Conservation (phyloP, 106 monocot species). For the Ottelia alismoides region DNA sequence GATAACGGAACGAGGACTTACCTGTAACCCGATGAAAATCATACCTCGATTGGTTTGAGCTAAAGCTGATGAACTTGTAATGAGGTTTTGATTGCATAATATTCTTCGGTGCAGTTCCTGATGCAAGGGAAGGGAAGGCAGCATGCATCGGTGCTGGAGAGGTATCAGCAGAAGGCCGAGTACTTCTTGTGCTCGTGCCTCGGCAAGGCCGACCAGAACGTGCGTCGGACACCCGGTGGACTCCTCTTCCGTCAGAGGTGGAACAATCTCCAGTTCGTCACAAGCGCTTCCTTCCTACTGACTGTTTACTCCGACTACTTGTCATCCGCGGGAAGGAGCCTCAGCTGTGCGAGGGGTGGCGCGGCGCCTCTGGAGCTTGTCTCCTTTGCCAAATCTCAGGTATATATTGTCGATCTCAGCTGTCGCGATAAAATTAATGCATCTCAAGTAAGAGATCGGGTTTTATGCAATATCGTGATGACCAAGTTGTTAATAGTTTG, state of each 20-base stretch:
- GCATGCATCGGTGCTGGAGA: constrained; percentile 33
- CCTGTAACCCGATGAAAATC: too few relatives aligned
- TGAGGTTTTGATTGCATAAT: too few relatives aligned
- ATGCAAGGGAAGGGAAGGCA: constrained; percentile 54
- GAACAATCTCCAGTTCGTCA: constrained; percentile 86
- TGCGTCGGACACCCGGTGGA: constrained; percentile 68
- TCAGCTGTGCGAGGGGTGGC: constrained; percentile 33
- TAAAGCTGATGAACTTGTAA: too few relatives aligned
- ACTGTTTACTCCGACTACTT: constrained; percentile 81
- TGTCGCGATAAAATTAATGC: too few relatives aligned
- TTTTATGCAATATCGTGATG: too few relatives aligned
- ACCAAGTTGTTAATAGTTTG: too few relatives aligned
- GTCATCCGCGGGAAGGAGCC: constrained; percentile 22
- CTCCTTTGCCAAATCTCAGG: constrained; percentile 50
- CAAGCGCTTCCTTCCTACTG: constrained; percentile 68
- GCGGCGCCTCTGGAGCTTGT: constrained; percentile 44
- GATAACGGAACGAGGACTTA: too few relatives aligned
- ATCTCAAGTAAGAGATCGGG: too few relatives aligned
- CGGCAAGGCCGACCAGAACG: constrained; percentile 44
- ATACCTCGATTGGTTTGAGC: too few relatives aligned
- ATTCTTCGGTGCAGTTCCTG: constrained; percentile 37
- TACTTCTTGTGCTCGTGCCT: constrained; percentile 68
- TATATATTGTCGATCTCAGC: too few relatives aligned
- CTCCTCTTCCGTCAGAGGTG: constrained; percentile 60
- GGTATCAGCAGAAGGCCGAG: constrained; percentile 63